phyloP scores from a whole-genome alignment of 306 rosid species.

The Adenanthera pavonina region DNA sequence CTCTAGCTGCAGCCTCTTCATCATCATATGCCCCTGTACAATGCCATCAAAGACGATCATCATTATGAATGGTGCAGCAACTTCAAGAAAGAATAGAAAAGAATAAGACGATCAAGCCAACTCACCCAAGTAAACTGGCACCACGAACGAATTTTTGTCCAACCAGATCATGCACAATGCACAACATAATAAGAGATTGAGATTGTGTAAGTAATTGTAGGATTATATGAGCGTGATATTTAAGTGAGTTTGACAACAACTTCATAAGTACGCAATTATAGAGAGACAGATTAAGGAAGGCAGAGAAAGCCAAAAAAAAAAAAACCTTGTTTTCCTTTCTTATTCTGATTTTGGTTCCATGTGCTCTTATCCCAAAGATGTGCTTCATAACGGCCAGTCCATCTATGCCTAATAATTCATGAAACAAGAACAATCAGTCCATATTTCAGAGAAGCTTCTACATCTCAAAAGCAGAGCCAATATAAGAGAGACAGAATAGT shows the following conservation, averaged over 20 bases:
- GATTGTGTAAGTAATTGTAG: slow-evolving; percentile 45
- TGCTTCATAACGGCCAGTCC: slow-evolving; percentile 99
- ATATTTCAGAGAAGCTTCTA: background rate
- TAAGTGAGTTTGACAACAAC: background rate
- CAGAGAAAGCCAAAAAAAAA: background rate
- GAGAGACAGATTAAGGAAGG: slow-evolving; percentile 30
- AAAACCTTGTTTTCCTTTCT: slow-evolving; percentile 98
- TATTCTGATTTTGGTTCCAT: slow-evolving; percentile 99
- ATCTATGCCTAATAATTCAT: slow-evolving; percentile 81
- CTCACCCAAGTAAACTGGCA: slow-evolving; percentile 97
- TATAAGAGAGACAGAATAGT: background rate
- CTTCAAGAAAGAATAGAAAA: background rate
- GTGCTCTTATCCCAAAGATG: slow-evolving; percentile 99
- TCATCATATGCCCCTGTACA: slow-evolving; percentile 93
- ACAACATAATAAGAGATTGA: slow-evolving; percentile 35
- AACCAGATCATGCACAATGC: slow-evolving; percentile 48
- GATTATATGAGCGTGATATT: background rate
- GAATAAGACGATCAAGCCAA: slow-evolving; percentile 15
- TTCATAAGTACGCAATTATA: background rate
- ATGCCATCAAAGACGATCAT: slow-evolving; percentile 26
- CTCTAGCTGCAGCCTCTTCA: slow-evolving; percentile 99
- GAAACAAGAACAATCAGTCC: slow-evolving; percentile 12
- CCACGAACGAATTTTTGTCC: slow-evolving; percentile 38
- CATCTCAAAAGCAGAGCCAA: background rate
- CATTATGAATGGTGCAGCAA: slow-evolving; percentile 16